These are phyloP conservation scores for Oryza punctata DNA, from an alignment of 176 grass and related monocot genomes.

Conservation along the genomic window DNA sequence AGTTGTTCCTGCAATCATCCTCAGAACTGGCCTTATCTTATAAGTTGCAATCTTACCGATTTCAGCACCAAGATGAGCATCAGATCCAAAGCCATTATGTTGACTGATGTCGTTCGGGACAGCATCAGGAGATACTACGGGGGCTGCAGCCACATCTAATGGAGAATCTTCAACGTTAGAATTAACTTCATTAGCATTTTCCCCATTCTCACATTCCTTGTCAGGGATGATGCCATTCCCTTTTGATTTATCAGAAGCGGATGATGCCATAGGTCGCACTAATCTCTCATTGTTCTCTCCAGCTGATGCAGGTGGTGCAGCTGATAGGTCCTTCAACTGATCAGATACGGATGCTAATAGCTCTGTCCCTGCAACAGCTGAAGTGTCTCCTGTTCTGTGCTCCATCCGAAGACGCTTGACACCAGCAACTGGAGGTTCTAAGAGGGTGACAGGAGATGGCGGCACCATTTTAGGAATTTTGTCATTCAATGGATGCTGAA, in stretches of 20 bases:
- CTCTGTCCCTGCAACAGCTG: constrained; percentile 71
- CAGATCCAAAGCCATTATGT: constrained; percentile 52
- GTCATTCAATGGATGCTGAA: constrained; percentile 84
- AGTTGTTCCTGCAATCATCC: constrained; percentile 68
- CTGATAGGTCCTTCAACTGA: constrained; percentile 58
- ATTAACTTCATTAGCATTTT: constrained; percentile 65
- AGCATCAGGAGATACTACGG: constrained; percentile 58
- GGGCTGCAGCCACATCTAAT: constrained; percentile 51
- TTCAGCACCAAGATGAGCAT: constrained; percentile 64
- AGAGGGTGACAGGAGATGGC: constrained; percentile 53
- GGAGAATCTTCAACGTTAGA: constrained; percentile 63
- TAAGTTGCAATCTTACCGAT: constrained; percentile 71
- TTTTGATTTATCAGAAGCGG: constrained; percentile 66
- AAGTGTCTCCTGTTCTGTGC: constrained; percentile 60
- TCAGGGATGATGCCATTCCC: constrained; percentile 53
- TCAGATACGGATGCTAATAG: constrained; percentile 78
- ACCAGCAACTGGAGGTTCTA: constrained; percentile 50
- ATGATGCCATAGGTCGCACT: constrained; percentile 44
- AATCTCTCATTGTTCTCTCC: constrained; percentile 49
- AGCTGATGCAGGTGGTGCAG: constrained; percentile 31
- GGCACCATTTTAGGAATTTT: constrained; percentile 53
- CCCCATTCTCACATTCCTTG: constrained; percentile 57
- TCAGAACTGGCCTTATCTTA: constrained; percentile 76
- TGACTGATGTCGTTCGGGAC: constrained; percentile 48
- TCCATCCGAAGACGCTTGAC: constrained; percentile 64